Percentiles rank a stretch among this genome's conserved stretches.
Evolutionary conservation across 768 basidiomycete genomes (phyloP).

Genomic region (Rhodosporidiobolus odoratus): DNA sequence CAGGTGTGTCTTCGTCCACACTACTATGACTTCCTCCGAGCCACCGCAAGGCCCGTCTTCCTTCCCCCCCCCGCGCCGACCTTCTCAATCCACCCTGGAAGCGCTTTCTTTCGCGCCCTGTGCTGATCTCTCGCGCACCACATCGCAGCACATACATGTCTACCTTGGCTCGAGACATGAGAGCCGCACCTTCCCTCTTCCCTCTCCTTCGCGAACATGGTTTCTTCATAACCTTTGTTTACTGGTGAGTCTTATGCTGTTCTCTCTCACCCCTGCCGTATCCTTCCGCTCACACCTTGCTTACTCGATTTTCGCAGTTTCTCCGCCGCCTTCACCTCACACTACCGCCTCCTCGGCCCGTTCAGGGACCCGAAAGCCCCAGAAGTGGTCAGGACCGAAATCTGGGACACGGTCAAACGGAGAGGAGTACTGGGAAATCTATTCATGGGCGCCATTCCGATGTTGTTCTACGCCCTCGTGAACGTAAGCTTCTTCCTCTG

Average conservation of each 20-base stretch:
- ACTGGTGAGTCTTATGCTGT: constrained; percentile 50
- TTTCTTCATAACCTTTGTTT: constrained; percentile 54
- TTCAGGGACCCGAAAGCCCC: constrained; percentile 51
- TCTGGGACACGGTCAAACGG: constrained; percentile 60
- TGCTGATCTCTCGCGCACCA: too few species aligned
- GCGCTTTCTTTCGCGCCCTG: background rate
- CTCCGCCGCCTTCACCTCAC: constrained; percentile 58
- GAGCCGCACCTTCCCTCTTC: constrained; percentile 54
- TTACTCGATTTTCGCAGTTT: constrained; percentile 48
- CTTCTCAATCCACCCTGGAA: too few species aligned
- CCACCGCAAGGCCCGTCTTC: too few species aligned
- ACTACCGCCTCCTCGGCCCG: constrained; percentile 59
- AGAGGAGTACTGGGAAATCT: constrained; percentile 57
- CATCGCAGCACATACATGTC: constrained; percentile 53
- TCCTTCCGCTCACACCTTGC: background rate
- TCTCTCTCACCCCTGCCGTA: background rate
- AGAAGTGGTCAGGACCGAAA: constrained; percentile 54
- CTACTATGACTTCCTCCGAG: too few species aligned
- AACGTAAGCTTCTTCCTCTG: constrained; percentile 19
- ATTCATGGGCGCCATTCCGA: constrained; percentile 54
- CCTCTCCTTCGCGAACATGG: constrained; percentile 55
- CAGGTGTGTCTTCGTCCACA: constrained; percentile 39
- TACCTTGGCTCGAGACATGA: constrained; percentile 58
- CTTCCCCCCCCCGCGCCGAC: too few species aligned
- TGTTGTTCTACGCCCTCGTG: constrained; percentile 38